A percentile compares a stretch with the other conserved stretches of the same genome.
These are phyloP conservation scores for Solanum sitiens DNA, from an alignment of 257 asterid species.

Conservation along the genomic window DNA sequence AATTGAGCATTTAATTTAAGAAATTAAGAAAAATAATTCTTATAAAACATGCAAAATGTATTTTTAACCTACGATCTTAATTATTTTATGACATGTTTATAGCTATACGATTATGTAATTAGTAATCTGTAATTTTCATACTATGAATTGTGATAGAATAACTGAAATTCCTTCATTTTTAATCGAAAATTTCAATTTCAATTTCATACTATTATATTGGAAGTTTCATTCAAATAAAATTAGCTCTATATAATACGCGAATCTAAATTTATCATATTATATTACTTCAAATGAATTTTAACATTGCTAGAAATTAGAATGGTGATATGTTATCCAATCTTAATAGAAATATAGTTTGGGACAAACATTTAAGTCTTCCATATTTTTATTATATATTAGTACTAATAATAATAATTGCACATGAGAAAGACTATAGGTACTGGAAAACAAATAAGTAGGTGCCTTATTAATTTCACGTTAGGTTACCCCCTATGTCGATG, in stretches of 20 bases:
- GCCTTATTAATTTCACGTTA: background rate
- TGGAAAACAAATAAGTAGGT: background rate
- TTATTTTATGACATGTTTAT: too few species aligned
- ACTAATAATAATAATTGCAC: too few species aligned
- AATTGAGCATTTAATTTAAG: background rate
- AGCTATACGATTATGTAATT: background rate
- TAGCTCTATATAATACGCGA: too few species aligned
- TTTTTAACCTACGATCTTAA: background rate
- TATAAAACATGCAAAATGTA: background rate
- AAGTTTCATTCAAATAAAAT: background rate
- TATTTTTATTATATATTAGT: too few species aligned
- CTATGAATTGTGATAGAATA: too few species aligned
- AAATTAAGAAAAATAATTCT: background rate
- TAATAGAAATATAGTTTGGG: background rate
- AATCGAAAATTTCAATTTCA: too few species aligned
- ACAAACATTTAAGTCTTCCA: background rate
- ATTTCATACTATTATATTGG: too few species aligned
- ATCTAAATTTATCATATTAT: too few species aligned
- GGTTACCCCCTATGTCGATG: background rate
- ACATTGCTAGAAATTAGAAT: background rate
- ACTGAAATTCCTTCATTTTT: too few species aligned
- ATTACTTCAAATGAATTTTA: background rate
- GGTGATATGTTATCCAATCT: background rate
- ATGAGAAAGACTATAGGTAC: background rate
- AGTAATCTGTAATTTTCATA: background rate